Conservation (phyloP, 768 basidiomycete genomes). For the Lactarius trivialis region DNA sequence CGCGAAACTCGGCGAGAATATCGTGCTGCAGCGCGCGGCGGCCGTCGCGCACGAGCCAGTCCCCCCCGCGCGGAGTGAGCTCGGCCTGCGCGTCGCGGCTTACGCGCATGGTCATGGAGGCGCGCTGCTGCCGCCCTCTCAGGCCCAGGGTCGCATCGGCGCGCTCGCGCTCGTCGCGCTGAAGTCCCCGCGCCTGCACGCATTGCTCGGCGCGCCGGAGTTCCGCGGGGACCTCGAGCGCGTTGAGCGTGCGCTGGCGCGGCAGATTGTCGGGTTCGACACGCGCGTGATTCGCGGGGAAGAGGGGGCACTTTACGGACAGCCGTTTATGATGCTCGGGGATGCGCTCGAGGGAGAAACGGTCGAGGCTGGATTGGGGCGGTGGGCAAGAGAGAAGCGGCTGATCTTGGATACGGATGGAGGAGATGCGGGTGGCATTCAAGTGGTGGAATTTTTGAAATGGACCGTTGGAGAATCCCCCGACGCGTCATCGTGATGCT, state of each 20-base stretch:
- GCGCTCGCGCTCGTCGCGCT: conserved; percentile 20
- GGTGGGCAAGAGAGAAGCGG: conserved; percentile 19
- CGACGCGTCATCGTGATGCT: background rate
- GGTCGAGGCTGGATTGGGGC: conserved; percentile 15
- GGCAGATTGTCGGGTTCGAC: conserved; percentile 23
- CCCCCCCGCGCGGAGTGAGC: conserved; percentile 11
- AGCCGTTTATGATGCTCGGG: conserved; percentile 22
- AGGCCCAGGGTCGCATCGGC: conserved; percentile 17
- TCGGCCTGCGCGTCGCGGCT: conserved; percentile 18
- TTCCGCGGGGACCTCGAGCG: conserved; percentile 19
- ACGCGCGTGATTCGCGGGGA: conserved; percentile 13
- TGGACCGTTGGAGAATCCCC: conserved; percentile 20
- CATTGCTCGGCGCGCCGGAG: conserved; percentile 5
- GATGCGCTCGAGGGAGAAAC: conserved; percentile 16
- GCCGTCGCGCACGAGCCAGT: conserved; percentile 25
- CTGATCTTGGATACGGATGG: conserved; percentile 16
- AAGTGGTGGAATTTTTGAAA: conserved; percentile 19
- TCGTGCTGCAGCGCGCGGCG: conserved; percentile 56
- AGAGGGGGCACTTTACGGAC: conserved; percentile 19
- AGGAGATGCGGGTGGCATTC: conserved; percentile 11
- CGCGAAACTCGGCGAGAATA: conserved; percentile 75
- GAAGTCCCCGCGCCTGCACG: conserved; percentile 16
- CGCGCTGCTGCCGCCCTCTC: background rate
- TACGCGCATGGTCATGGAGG: conserved; percentile 17
- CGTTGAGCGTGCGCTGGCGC: conserved; percentile 19